Conservation (phyloP, 495 filamentous ascomycete genomes). For the Penicillium daleae region DNA sequence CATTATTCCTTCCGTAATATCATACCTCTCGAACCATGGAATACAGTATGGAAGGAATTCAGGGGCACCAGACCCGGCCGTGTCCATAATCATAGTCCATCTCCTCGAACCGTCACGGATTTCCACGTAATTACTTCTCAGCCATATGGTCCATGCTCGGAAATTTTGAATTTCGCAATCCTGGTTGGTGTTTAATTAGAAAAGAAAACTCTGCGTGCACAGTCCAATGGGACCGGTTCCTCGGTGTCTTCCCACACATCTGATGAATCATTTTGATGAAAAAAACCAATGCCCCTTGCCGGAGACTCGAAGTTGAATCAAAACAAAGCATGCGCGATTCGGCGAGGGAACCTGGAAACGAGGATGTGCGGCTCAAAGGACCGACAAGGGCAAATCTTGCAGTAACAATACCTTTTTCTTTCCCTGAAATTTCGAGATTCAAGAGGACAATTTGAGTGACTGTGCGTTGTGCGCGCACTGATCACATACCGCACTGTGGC, state of each 20-base stretch:
- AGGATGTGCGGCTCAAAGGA: background rate
- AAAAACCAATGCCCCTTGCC: constrained; percentile 21
- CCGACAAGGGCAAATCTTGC: background rate
- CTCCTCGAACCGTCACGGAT: background rate
- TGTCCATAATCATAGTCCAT: background rate
- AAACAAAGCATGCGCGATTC: constrained; percentile 14
- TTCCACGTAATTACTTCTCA: background rate
- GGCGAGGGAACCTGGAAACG: background rate
- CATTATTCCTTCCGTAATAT: background rate
- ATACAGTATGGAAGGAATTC: background rate
- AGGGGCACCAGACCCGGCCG: constrained; percentile 5
- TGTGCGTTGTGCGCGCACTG: constrained; percentile 29
- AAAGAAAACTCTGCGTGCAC: background rate
- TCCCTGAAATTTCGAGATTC: background rate
- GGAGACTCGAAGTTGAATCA: constrained; percentile 24
- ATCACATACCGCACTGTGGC: constrained; percentile 28
- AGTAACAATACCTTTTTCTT: background rate
- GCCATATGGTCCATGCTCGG: constrained; percentile 1
- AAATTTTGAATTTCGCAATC: constrained; percentile 13
- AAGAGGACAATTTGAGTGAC: background rate
- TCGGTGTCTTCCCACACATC: constrained; percentile 8
- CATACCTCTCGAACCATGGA: no score
- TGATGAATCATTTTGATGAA: constrained; percentile 20
- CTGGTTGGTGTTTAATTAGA: constrained; percentile 4
- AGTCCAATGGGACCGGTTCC: constrained; percentile 12